Conservation (phyloP, 495 filamentous ascomycete species). For the Parachaetomium inaequale region DNA sequence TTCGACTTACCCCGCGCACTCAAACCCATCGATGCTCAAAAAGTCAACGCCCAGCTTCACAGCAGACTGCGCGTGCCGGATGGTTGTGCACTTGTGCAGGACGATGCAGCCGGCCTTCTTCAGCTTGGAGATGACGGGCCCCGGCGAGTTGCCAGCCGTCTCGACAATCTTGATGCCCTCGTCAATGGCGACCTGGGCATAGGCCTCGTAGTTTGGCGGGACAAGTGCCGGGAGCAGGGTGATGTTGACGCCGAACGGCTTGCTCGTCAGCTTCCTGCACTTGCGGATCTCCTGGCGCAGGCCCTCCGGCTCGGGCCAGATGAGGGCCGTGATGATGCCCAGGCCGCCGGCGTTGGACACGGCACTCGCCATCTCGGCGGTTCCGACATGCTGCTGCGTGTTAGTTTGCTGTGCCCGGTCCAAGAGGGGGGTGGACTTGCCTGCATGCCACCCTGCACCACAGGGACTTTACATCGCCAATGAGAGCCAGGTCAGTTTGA, state of each 20-base stretch:
- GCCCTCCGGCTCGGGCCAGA: conserved; percentile 88
- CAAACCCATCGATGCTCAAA: conserved; percentile 93
- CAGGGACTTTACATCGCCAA: conserved; percentile 61
- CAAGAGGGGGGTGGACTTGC: conserved; percentile 24
- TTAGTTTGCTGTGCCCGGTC: conserved; percentile 14
- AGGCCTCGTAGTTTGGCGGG: conserved; percentile 87
- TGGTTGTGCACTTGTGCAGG: conserved; percentile 97
- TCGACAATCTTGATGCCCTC: conserved; percentile 93
- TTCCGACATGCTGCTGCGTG: conserved; percentile 51
- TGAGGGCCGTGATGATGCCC: conserved; percentile 91
- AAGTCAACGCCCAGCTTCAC: conserved; percentile 96
- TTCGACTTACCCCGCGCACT: conserved; percentile 79
- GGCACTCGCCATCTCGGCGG: conserved; percentile 87
- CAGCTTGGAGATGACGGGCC: conserved; percentile 82
- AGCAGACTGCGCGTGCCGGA: conserved; percentile 86
- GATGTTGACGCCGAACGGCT: conserved; percentile 94
- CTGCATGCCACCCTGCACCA: conserved; percentile 93
- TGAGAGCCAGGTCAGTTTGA: conserved; percentile 26
- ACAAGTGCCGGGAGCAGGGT: conserved; percentile 88
- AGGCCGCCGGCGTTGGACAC: conserved; percentile 95
- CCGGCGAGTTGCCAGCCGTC: conserved; percentile 92
- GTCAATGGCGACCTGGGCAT: conserved; percentile 88
- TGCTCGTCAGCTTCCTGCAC: conserved; percentile 78
- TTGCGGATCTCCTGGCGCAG: conserved; percentile 88
- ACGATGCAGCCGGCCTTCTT: conserved; percentile 76